phyloP scores from a whole-genome alignment of 2,329 filamentous ascomycete genomes.

The Sporothrix sp. region DNA sequence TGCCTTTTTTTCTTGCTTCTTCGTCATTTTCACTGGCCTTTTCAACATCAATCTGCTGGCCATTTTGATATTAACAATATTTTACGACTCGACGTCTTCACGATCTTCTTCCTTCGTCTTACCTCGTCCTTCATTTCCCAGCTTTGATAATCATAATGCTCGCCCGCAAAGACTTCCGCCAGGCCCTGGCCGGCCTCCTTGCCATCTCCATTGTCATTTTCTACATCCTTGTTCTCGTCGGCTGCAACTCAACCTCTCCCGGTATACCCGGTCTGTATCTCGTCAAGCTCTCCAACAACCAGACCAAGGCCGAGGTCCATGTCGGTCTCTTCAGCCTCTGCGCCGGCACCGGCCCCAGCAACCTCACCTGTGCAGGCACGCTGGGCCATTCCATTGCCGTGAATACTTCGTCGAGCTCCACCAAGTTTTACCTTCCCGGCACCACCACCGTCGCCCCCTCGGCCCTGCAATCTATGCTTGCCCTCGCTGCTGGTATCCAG shows the following conservation, averaged over 20 bases:
- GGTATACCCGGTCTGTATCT: slow-evolving; percentile 19
- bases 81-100: neutral
- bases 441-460: slow-evolving; percentile 8
- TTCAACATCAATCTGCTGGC: slow-evolving; percentile 7
- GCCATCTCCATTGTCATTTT: slow-evolving; percentile 9
- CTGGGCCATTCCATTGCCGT: slow-evolving; percentile 7
- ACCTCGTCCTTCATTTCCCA: neutral
- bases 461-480: slow-evolving; percentile 14
- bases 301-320: slow-evolving; percentile 15
- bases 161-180: slow-evolving; percentile 6
- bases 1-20: neutral
- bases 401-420: neutral
- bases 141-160: slow-evolving; percentile 5
- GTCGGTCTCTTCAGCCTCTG: slow-evolving; percentile 19
- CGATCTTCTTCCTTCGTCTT: neutral
- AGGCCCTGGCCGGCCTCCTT: slow-evolving; percentile 5
- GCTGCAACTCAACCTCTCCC: slow-evolving; percentile 19
- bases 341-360: slow-evolving; percentile 10
- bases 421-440: slow-evolving; percentile 14
- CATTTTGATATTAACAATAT: slow-evolving; percentile 3
- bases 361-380: slow-evolving; percentile 17
- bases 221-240: slow-evolving; percentile 17
- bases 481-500: slow-evolving; percentile 13
- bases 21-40: neutral
- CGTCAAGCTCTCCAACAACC: slow-evolving; percentile 16